Evolutionary conservation across 2,329 filamentous ascomycete genomes (phyloP), one percentile per base, ranked within the genome.

Genomic region (Penicillium sp.): DNA sequence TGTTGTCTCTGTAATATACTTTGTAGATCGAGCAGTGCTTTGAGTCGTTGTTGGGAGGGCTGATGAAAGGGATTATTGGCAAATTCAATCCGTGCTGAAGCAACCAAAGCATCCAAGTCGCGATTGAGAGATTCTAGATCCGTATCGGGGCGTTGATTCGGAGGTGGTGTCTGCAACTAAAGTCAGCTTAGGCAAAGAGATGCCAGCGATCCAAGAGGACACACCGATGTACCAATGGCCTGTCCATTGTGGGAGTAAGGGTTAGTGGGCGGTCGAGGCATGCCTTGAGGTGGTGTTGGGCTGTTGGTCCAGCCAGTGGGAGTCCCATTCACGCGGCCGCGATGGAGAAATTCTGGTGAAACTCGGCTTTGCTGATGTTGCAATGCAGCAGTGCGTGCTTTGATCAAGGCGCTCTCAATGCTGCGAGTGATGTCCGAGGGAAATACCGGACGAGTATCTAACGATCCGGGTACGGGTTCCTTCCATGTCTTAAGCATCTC

Each of bases 401-500:
- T 95, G 63, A 92, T 86, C 42, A 98, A 73, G 34, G 90, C 89
- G 64, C 87, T 94, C 64, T 98, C 92, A 51, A 98, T 96, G 29
- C 86, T 85, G 35, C 84, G 79, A 29, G 90, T 93, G 41, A 89
- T 79, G 40, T 96, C 88, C 26, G 80, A 75, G 17, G 87, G 79
- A 59, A 98, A 98, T 35, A 98, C 90, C 6, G 92, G 89, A 45
- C 86, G 79, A n/a, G 82, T 82, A 56, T 95, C 90, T 60, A 94
- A 79, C 10, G 92, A 95, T 32, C 90, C 92, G 1, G 90, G 88
- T 10, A 96, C 88, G 2, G 92, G 86, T 56, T 95, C 86, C 66
- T 95, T 96, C 92, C 92, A 98, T 1, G 92, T 98, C 65, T 85
- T 88, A 52, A 98, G 74, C 83, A 98, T 90, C 65, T 93, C 89